Percentiles rank a stretch among this genome's conserved stretches.
Evolutionary conservation across 2,329 filamentous ascomycete genomes (phyloP).

Genomic region (Catunica adiposa): DNA sequence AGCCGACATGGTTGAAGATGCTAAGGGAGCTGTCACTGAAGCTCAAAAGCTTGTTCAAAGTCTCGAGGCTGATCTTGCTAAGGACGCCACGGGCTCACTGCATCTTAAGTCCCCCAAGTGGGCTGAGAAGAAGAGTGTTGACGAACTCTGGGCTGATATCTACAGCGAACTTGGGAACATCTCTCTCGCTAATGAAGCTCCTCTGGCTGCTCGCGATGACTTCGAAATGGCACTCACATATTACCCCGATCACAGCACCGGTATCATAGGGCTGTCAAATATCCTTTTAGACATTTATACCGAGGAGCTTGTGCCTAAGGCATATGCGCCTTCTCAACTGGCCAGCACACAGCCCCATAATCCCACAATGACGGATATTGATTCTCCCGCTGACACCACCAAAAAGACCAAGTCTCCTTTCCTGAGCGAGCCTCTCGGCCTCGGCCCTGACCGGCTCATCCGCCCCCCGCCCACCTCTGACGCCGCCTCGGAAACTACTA

Average conservation of each 20-base stretch:
- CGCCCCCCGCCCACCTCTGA: slow-evolving; percentile 3
- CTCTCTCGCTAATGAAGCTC: slow-evolving; percentile 40
- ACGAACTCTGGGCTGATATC: slow-evolving; percentile 72
- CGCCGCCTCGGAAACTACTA: slow-evolving; percentile 4
- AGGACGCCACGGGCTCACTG: slow-evolving; percentile 44
- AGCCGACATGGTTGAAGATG: slow-evolving; percentile 64
- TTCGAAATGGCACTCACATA: slow-evolving; percentile 74
- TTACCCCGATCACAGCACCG: slow-evolving; percentile 61
- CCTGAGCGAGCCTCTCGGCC: slow-evolving; percentile 9
- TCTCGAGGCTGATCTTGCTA: slow-evolving; percentile 50
- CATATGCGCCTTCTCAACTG: neutral
- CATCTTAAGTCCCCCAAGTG: slow-evolving; percentile 51
- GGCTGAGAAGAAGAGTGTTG: slow-evolving; percentile 65
- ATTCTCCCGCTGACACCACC: neutral
- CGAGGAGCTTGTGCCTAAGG: slow-evolving; percentile 41
- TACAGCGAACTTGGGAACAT: slow-evolving; percentile 62
- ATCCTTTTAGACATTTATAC: slow-evolving; percentile 76
- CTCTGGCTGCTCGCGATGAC: slow-evolving; percentile 53
- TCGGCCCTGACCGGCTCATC: slow-evolving; percentile 11
- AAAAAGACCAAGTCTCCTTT: neutral
- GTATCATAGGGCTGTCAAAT: slow-evolving; percentile 67
- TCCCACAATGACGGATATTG: neutral
- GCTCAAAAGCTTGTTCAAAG: slow-evolving; percentile 58
- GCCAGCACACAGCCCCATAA: slow-evolving; percentile 21
- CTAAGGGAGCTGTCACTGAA: slow-evolving; percentile 63